These are phyloP conservation scores for Chytridium lagenaria DNA, from an alignment of 371 early-diverging fungal species.

Conservation along the genomic window DNA sequence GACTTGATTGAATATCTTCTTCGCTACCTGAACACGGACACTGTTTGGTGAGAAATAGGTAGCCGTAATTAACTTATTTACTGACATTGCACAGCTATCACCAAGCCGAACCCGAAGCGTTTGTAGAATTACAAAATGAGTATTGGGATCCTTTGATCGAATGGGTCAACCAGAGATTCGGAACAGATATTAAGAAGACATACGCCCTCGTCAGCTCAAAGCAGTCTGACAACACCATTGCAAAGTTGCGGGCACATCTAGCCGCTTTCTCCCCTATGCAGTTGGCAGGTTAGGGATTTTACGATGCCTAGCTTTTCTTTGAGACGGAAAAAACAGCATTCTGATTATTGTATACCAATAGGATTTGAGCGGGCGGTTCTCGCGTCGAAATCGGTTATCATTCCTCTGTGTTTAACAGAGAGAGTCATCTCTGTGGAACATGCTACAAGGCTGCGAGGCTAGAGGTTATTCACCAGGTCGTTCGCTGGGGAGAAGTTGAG, in stretches of 20 bases:
- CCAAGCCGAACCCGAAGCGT: slow-evolving; percentile 71
- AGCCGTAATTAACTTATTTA: too few species aligned
- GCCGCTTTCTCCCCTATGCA: slow-evolving; percentile 67
- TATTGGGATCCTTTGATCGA: slow-evolving; percentile 85
- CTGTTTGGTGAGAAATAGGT: slow-evolving; percentile 78
- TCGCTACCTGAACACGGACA: slow-evolving; percentile 86
- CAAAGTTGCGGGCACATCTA: slow-evolving; percentile 62
- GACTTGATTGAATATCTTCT: slow-evolving; percentile 78
- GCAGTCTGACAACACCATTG: slow-evolving; percentile 69
- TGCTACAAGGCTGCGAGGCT: slow-evolving; percentile 81
- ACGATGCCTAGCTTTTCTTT: neutral
- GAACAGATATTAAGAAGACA: slow-evolving; percentile 75
- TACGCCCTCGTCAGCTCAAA: slow-evolving; percentile 70
- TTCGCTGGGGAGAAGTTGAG: slow-evolving; percentile 93
- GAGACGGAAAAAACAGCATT: too few species aligned
- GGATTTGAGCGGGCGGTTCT: slow-evolving; percentile 91
- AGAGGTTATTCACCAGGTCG: slow-evolving; percentile 86
- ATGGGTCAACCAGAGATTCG: slow-evolving; percentile 73
- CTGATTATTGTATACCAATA: too few species aligned
- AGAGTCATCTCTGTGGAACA: slow-evolving; percentile 74
- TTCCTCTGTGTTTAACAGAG: slow-evolving; percentile 82
- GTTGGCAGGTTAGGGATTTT: slow-evolving; percentile 59
- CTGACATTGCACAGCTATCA: slow-evolving; percentile 67
- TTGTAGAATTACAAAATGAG: slow-evolving; percentile 78
- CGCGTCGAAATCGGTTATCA: slow-evolving; percentile 88